Evolutionary conservation across 2,329 filamentous ascomycete genomes (phyloP), one percentile per base, ranked within the genome.

Genomic region (Aspergillus vadensis): DNA sequence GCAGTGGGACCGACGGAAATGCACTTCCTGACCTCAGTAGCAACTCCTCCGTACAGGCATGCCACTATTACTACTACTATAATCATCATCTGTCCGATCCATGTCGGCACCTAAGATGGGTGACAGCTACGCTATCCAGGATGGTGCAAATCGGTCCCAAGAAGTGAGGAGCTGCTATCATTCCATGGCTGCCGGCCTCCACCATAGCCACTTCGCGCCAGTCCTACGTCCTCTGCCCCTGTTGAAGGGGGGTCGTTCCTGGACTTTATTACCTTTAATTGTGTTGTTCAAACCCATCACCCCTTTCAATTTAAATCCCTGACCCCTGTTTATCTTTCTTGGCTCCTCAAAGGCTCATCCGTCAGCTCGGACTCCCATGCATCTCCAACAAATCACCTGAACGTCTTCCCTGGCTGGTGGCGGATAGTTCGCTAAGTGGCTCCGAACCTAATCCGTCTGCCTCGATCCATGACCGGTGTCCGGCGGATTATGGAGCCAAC

Each of bases 381-480:
- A 19, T 27, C 56, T 54, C 25, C 38, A 25, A 50, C 57, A 57
- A 51, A 51, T 58, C 57, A 60, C 41, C 60, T 58, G 55, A 50
- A 52, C 57, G 59, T 58, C 44, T 43, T 51, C 50, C 58, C 61
- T 65, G 56, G 59, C 61, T 55, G 63, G 66, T 70, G 66, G 69
- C 67, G 65, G 69, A 65, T 67, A 70, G 67, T 58, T 39, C 57
- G 64, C 70, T 71, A 67, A 70, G 67, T 70, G 69, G 67, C 58
- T 62, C 41, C 57, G 52, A 59, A 59, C 54, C 65, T 68, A 61
- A 52, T 60, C 58, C 57, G 53, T 61, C 55, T 59, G 52, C 47
- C 60, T 64, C 61, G 63, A 66, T 68, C 62, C 63, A 66, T 65
- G 65, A 63, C 66, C 63, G 65, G 65, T 68, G 69, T 68, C 70